Base-by-base conservation (phyloP, 768 basidiomycete genomes). In the Neoboletus brunneissimus region DNA sequence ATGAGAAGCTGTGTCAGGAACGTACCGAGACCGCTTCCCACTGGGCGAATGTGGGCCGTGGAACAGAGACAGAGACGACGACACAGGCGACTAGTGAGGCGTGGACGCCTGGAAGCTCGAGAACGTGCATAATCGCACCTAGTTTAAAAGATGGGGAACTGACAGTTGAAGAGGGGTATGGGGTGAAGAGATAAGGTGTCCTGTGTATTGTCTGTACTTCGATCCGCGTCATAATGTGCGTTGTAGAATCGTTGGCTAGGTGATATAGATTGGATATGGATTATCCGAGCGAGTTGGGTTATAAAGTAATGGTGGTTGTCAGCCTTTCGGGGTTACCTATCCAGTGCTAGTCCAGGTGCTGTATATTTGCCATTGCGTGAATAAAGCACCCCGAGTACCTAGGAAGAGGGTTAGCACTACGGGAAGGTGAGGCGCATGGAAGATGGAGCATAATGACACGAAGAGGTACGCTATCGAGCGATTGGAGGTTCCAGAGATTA, bases 21-120 rank as follows among this genome's bases (percentile, higher is more conserved):
- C 37, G 18, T 18, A 18, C 23, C 34, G 35, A 50, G 18, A 12
- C 34, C 8, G 15, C 41, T 20, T n/a, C 37, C 13, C 20, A 23
- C 47, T 25, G 9, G 35, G 29, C 25, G 29, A 25, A 25, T 18
- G n/a, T 32, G 29, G 34, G 47, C 22, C 6, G 42, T 22, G 18
- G 51, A 20, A 45, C 37, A 40, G 53, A 35, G 25, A 20, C 50
- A n/a, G 43, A 22, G 27, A 40, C 35, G 42, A 37, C 43, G 31
- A 29, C 43, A 18, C 35, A 35, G 20, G 37, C 18, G 23, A 62
- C 44, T 18, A 20, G 40, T 4, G 63, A 55, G 29, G 56, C 45
- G 35, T 43, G 54, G 51, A 48, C 53, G 8, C 47, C 52, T 16
- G 41, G 35, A 38, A 54, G 46, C 9, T 53, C 53, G 11, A 37